These are phyloP conservation scores for Pseudopithomyces chartarum DNA, from an alignment of 2,329 filamentous ascomycete species.

Conservation along the genomic window DNA sequence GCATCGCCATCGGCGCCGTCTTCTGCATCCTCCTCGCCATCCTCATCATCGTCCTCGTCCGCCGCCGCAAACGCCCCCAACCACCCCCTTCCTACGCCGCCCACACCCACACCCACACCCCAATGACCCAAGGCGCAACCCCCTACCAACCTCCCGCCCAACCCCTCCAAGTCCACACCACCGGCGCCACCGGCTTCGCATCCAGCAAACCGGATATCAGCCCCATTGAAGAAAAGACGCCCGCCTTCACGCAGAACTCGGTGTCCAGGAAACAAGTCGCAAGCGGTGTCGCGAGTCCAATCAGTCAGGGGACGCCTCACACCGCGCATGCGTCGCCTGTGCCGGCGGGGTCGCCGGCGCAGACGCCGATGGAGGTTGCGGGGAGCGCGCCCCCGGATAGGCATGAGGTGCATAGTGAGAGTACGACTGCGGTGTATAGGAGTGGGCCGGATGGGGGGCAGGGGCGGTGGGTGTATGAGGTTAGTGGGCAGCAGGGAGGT, in stretches of 20 bases:
- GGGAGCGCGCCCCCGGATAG: constrained; percentile 11
- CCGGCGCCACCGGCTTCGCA: background rate
- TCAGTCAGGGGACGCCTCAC: background rate
- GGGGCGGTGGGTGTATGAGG: constrained; percentile 8
- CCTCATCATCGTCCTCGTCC: constrained; percentile 15
- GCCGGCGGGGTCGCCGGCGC: background rate
- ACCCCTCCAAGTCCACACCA: constrained; percentile 7
- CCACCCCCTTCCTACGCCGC: background rate
- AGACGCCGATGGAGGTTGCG: constrained; percentile 4
- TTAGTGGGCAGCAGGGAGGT: background rate
- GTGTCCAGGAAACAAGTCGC: constrained; percentile 6
- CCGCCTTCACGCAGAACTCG: background rate
- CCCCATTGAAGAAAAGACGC: constrained; percentile 19
- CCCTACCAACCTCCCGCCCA: constrained; percentile 11
- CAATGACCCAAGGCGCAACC: constrained; percentile 14
- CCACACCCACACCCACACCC: constrained; percentile 2
- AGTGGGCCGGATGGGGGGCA: constrained; percentile 4
- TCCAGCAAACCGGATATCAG: constrained; percentile 11
- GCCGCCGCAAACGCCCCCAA: constrained; percentile 9
- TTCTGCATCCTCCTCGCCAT: constrained; percentile 18
- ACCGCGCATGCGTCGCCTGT: background rate
- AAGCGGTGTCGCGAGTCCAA: background rate
- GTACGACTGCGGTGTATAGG: constrained; percentile 1
- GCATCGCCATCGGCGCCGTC: constrained; percentile 18
- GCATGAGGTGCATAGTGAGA: constrained; percentile 13